Evolutionary conservation across 768 basidiomycete genomes (phyloP).

Genomic region (Kwoniella dendrophila): DNA sequence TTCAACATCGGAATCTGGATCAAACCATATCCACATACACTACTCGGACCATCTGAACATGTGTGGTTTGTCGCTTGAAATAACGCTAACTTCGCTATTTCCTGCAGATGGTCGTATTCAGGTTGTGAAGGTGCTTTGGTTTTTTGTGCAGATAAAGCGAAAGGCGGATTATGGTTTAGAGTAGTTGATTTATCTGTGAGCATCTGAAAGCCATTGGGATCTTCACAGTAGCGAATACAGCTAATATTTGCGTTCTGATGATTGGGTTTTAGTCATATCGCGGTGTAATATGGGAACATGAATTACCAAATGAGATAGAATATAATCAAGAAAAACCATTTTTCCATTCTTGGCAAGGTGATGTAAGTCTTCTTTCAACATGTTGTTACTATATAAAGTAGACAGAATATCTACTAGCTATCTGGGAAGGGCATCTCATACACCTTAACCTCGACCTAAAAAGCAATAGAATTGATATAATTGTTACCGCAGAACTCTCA

Average conservation of each 20-base stretch:
- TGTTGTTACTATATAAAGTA: too few relatives aligned
- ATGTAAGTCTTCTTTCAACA: constrained; percentile 65
- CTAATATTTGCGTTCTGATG: not conserved
- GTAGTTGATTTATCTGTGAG: constrained; percentile 72
- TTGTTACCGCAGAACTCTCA: constrained; percentile 70
- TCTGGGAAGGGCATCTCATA: too few relatives aligned
- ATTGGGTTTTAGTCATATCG: constrained; percentile 69
- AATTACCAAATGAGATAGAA: constrained; percentile 78
- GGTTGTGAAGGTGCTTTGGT: constrained; percentile 85
- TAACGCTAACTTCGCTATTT: not conserved
- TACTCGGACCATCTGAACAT: not conserved
- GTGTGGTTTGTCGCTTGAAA: not conserved
- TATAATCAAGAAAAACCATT: constrained; percentile 81
- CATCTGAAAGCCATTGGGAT: not conserved
- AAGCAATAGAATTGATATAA: not conserved
- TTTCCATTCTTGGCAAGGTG: constrained; percentile 90
- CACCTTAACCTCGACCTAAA: too few relatives aligned
- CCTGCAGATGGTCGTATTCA: constrained; percentile 75
- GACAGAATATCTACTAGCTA: too few relatives aligned
- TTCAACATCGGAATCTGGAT: constrained; percentile 33
- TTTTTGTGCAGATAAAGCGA: constrained; percentile 66
- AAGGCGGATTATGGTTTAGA: constrained; percentile 67
- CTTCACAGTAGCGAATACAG: too few relatives aligned
- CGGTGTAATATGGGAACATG: constrained; percentile 90
- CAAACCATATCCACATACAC: not conserved